A percentile compares a stretch with the other conserved stretches of the same genome.
Conservation (phyloP, 108 stramenopile genomes). For the Cyclotella baltica region DNA sequence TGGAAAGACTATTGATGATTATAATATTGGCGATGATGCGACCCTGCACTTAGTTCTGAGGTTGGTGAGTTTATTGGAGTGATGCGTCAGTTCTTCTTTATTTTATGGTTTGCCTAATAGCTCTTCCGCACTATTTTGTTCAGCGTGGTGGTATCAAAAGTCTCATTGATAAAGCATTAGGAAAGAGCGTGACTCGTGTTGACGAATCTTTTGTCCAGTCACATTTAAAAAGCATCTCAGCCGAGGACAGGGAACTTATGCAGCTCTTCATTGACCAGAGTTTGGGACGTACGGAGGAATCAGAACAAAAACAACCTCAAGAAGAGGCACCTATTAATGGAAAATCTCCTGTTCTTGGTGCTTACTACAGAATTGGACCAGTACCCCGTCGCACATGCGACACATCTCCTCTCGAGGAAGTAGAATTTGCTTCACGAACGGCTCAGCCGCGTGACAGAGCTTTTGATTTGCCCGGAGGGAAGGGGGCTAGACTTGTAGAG, state of each 20-base stretch:
- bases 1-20: slow-evolving; percentile 94
- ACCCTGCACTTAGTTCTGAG: slow-evolving; percentile 95
- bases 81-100: not conserved
- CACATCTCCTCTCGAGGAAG: slow-evolving; percentile 62
- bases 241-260: slow-evolving; percentile 80
- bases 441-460: slow-evolving; percentile 55
- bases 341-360: slow-evolving; percentile 53
- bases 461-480: slow-evolving; percentile 75
- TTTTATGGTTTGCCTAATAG: not conserved
- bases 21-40: slow-evolving; percentile 94
- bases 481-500: slow-evolving; percentile 72
- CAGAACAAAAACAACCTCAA: slow-evolving; percentile 17
- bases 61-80: slow-evolving; percentile 40
- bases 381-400: slow-evolving; percentile 53
- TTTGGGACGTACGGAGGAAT: slow-evolving; percentile 7
- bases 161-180: slow-evolving; percentile 48
- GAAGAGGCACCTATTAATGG: slow-evolving; percentile 29
- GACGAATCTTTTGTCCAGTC: slow-evolving; percentile 84
- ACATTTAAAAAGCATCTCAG: slow-evolving; percentile 65
- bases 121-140: not conserved
- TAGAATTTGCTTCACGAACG: slow-evolving; percentile 48
- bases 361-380: slow-evolving; percentile 74
- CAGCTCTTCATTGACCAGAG: slow-evolving; percentile 78
- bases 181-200: slow-evolving; percentile 65
- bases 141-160: slow-evolving; percentile 62